Evolutionary conservation across 148 eudicot species (phyloP).

Genomic region (Rhododendron simsii): DNA sequence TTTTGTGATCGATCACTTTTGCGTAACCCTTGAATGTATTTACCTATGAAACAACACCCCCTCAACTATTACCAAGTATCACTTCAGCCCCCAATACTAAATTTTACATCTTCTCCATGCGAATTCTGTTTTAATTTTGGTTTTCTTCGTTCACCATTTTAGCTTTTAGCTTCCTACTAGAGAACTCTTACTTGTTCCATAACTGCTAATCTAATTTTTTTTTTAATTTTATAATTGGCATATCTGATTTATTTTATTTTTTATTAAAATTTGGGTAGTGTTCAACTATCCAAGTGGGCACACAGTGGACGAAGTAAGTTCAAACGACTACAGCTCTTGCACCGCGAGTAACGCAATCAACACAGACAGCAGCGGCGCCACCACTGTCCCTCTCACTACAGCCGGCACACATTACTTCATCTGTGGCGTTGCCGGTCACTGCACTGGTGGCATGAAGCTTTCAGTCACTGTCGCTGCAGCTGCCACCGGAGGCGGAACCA

Average conservation of each 20-base stretch:
- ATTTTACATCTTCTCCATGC: too few species aligned
- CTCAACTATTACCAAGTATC: too few species aligned
- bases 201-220: not conserved
- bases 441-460: conserved; percentile 74
- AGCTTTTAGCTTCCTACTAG: too few species aligned
- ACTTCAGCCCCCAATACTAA: too few species aligned
- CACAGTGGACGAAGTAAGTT: conserved; percentile 69
- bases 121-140: too few species aligned
- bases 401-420: conserved; percentile 73
- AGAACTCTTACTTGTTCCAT: not conserved
- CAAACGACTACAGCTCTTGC: conserved; percentile 61
- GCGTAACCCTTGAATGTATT: too few species aligned
- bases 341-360: conserved; percentile 51
- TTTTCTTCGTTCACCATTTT: too few species aligned
- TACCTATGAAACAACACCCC: too few species aligned
- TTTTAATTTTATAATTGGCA: not conserved
- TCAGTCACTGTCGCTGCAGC: conserved; percentile 44
- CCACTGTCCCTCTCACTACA: conserved; percentile 57
- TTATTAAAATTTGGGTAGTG: conserved; percentile 22
- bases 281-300: conserved; percentile 73
- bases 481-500: not conserved
- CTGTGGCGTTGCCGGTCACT: conserved; percentile 67
- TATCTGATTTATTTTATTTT: not conserved
- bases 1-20: too few species aligned
- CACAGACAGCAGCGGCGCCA: conserved; percentile 61